A percentile compares a stretch with the other conserved stretches of the same genome.
Conservation (phyloP, 495 filamentous ascomycete species). For the Penicillium canariense region DNA sequence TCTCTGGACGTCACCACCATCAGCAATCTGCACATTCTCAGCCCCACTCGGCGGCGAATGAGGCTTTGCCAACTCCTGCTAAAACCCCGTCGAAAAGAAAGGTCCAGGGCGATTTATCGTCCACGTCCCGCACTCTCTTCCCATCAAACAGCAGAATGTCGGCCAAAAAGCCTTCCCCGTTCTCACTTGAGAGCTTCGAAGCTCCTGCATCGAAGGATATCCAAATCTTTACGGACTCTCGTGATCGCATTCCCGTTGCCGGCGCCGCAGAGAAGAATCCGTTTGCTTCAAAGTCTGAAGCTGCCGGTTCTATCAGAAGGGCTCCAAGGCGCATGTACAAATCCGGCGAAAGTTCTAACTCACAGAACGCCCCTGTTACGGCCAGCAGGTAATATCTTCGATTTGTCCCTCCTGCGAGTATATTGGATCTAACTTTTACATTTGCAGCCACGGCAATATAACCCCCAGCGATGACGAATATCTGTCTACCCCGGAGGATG, state of each 20-base stretch:
- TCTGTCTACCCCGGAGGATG: constrained; percentile 38
- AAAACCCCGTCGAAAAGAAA: constrained; percentile 77
- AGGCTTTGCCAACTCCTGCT: constrained; percentile 78
- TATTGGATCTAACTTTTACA: background rate
- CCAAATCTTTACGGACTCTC: constrained; percentile 84
- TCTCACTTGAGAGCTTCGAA: constrained; percentile 59
- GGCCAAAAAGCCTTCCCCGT: constrained; percentile 55
- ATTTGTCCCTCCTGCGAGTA: background rate
- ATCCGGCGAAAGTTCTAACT: background rate
- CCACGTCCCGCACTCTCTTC: constrained; percentile 76
- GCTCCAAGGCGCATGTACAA: background rate
- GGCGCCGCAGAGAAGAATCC: constrained; percentile 69
- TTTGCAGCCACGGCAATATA: constrained; percentile 18
- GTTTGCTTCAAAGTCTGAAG: constrained; percentile 46
- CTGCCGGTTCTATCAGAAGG: background rate
- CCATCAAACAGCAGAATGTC: constrained; percentile 42
- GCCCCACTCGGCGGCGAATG: constrained; percentile 28
- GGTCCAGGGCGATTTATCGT: constrained; percentile 54
- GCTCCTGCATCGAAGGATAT: constrained; percentile 48
- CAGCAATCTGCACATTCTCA: constrained; percentile 7
- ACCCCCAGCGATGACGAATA: constrained; percentile 5
- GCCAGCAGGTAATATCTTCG: background rate
- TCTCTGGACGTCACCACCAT: constrained; percentile 2
- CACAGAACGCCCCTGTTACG: background rate
- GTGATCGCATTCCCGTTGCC: constrained; percentile 75